Evolutionary conservation across 352 stramenopile genomes (phyloP), one percentile per base, ranked within the genome.

Genomic region (Phytophthora cactorum): DNA sequence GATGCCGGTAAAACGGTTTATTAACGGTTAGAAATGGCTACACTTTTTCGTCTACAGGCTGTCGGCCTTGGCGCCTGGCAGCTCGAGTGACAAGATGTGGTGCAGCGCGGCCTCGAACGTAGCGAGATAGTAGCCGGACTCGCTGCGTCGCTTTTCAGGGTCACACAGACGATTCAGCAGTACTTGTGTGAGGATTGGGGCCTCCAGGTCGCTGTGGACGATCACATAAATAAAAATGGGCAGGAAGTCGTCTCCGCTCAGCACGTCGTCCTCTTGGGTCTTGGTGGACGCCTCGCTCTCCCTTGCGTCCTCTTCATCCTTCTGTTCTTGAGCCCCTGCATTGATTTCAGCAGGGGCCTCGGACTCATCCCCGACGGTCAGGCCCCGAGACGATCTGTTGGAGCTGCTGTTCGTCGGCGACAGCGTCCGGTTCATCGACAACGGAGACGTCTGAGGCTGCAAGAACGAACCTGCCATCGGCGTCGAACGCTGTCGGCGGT

Each of bases 141-240:
- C 86, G 47, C 86, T 93, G 25, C 83, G 82, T 10, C 88, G 84
- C 71, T 94, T 93, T 66, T 96, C 88, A 5, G 84, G 86, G 53
- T 96, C 88, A 55, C 88, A 93, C 28, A 96, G 78, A 27, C 83
- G 85, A 66, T 94, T 93, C 39, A 96, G 69, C 61, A 94, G 75
- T 52, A 92, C 82, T 66, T 94, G 83, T 15, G 86, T 92, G 60
- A 93, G 79, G 65, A 96, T 92, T 2, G 88, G 88, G 29, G 86
- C 68, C 43, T 81, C 72, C 34, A 96, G 68, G 22, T 92, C 77
- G 63, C 81, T 90, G 69, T 94, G 86, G 36, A 96, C 86, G 66
- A 96, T 90, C 65, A 96, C 86, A 76, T 94, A 94, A 76, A 96
- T 91, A 79, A 96, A 93, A 71, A 96, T 94, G 46, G 86, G 86